Base-by-base conservation (phyloP, 768 basidiomycete genomes). In the Boletellus sp. region DNA sequence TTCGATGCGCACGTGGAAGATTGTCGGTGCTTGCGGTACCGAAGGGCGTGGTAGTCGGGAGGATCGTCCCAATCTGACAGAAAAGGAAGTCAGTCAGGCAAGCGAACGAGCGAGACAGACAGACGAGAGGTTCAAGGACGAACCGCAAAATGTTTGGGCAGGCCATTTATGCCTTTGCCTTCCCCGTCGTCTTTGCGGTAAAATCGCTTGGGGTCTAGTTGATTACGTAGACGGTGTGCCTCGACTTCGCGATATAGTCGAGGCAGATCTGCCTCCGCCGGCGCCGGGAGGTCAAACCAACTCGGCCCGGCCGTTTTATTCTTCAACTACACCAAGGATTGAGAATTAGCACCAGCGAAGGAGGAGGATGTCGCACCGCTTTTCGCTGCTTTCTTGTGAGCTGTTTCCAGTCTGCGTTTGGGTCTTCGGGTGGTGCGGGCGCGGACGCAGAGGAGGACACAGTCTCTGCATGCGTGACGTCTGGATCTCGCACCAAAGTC, bases 141-240 rank as follows among this genome's bases (percentile, higher is more conserved):
- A 64, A 91, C 91, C n/a, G 90, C 89, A 68, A 94, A 94, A 65
- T 90, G 84, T 67, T 93, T 92, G 9, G 91, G 88, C 6, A 93
- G 70, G 22, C 86, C 85, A 66, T 89, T 90, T 65, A 87, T 81
- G 15, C 90, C 90, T 59, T 86, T 87, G 10, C 87, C 82, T 68
- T 94, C 89, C 4, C 88, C 87, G 51, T 87, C 85, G 40, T 93
- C 89, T 66, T 90, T 93, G 53, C 83, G 75, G 70, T 94, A 90
- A 71, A 94, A 94, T 19, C 90, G 79, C 65, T 95, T 96, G 16
- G 92, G 92, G 60, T 96, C 94, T 17, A 96, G 78, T 50, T 91
- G 86, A 63, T 92, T 92, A 43, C 86, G 81, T 41, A 96, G 72
- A 26, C 91, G 85, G 48, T 94, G 73, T 0, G 94, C 87, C 64